These are phyloP conservation scores for Striga hermonthica DNA, from an alignment of 305 asterid genomes.

Conservation along the genomic window DNA sequence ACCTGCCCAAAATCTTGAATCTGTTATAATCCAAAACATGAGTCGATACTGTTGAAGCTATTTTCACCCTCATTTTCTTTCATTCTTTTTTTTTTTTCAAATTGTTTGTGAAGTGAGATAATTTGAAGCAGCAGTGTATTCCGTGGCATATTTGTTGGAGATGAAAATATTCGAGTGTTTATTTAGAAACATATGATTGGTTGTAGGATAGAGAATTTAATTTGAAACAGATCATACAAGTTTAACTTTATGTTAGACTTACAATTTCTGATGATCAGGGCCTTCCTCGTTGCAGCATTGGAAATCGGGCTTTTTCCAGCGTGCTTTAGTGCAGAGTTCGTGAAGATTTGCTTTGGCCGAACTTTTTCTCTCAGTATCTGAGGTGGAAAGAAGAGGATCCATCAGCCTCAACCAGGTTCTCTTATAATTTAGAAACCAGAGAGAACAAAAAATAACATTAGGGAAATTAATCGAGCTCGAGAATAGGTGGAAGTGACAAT, in stretches of 20 bases:
- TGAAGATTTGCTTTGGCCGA: slow-evolving; percentile 23
- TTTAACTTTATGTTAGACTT: background rate
- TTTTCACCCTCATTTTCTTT: no score
- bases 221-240: background rate
- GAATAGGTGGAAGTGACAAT: background rate
- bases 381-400: slow-evolving; percentile 9
- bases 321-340: slow-evolving; percentile 11
- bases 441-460: background rate
- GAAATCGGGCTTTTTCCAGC: slow-evolving; percentile 27
- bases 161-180: background rate
- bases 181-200: slow-evolving; percentile 10
- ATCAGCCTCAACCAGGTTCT: background rate
- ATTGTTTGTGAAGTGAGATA: no score
- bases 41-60: background rate
- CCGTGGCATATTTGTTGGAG: no score
- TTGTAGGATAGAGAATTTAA: background rate
- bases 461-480: background rate
- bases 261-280: slow-evolving; percentile 15
- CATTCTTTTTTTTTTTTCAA: no score
- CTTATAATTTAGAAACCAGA: slow-evolving; percentile 2
- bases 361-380: slow-evolving; percentile 14
- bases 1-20: slow-evolving; percentile 14
- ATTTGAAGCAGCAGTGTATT: no score
- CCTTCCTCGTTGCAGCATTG: slow-evolving; percentile 28
- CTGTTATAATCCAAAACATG: slow-evolving; percentile 4